A percentile compares a stretch with the other conserved stretches of the same genome.
phyloP scores from a whole-genome alignment of 1,284 basidiomycete genomes.

The Fistulina hepatica region DNA sequence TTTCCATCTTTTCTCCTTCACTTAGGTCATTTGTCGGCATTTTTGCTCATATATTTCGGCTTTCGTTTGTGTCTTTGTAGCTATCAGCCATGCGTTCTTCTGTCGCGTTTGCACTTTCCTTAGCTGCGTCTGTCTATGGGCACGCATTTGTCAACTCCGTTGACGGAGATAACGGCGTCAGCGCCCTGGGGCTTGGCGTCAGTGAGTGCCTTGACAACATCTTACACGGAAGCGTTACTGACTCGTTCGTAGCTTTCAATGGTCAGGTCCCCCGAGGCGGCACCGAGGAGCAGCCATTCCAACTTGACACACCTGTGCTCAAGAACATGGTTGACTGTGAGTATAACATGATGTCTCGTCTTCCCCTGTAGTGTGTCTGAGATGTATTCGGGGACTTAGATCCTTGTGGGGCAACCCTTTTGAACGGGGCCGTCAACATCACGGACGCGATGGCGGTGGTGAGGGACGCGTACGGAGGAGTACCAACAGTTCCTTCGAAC shows the following conservation, averaged over 20 bases:
- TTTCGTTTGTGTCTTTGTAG: no score
- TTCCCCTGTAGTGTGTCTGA: neutral
- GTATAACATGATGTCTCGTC: conserved; percentile 1
- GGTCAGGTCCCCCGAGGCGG: conserved; percentile 11
- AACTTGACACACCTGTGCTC: conserved; percentile 16
- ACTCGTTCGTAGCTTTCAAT: no score
- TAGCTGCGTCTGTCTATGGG: conserved; percentile 10
- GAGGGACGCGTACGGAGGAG: conserved; percentile 12
- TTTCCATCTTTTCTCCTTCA: no score
- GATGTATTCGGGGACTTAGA: conserved; percentile 10
- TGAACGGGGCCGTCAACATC: conserved; percentile 15
- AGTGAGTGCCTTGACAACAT: no score
- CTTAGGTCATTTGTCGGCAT: no score
- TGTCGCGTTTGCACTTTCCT: conserved; percentile 8
- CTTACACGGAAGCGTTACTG: no score
- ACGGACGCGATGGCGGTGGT: conserved; percentile 10
- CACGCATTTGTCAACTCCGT: conserved; percentile 13
- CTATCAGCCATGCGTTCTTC: no score
- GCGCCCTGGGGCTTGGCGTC: conserved; percentile 15
- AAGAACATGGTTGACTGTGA: conserved; percentile 15
- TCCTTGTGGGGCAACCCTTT: conserved; percentile 16
- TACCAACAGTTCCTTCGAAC: conserved; percentile 13
- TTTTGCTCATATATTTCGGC: no score
- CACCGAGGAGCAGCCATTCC: conserved; percentile 16
- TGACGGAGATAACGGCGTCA: conserved; percentile 14